Evolutionary conservation across 2,329 filamentous ascomycete species (phyloP).

Genomic region (Fusarium nurragi): DNA sequence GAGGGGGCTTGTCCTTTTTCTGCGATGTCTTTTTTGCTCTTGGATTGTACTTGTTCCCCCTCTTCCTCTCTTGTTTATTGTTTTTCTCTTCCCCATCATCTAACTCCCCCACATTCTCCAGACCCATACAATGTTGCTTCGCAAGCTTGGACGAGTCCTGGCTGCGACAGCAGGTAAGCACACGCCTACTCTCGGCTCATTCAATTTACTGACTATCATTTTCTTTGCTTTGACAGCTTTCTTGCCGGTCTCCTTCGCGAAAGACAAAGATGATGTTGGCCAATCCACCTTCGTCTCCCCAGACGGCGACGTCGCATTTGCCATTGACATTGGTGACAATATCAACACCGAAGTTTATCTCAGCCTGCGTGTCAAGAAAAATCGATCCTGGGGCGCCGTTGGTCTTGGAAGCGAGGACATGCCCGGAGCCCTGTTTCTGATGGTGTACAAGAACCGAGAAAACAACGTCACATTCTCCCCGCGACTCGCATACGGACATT

Average conservation of each 20-base stretch:
- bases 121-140: slow-evolving; percentile 44
- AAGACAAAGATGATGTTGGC: slow-evolving; percentile 43
- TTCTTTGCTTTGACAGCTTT: slow-evolving; percentile 33
- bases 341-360: slow-evolving; percentile 62
- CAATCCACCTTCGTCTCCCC: slow-evolving; percentile 58
- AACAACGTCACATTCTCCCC: slow-evolving; percentile 66
- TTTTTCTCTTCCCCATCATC: neutral
- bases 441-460: slow-evolving; percentile 61
- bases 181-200: neutral
- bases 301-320: slow-evolving; percentile 58
- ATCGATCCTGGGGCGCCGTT: slow-evolving; percentile 62
- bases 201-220: slow-evolving; percentile 1
- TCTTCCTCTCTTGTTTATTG: neutral
- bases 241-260: slow-evolving; percentile 40
- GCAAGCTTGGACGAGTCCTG: slow-evolving; percentile 45
- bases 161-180: slow-evolving; percentile 44
- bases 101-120: slow-evolving; percentile 21
- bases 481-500: slow-evolving; percentile 59
- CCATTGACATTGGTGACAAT: slow-evolving; percentile 59
- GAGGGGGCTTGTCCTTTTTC: slow-evolving; percentile 1
- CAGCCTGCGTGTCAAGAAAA: slow-evolving; percentile 58
- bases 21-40: too few species aligned
- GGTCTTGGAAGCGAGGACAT: slow-evolving; percentile 64
- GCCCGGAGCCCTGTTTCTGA: slow-evolving; percentile 62
- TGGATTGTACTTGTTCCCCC: neutral